A percentile compares a stretch with the other conserved stretches of the same genome.
phyloP scores from a whole-genome alignment of 2,329 filamentous ascomycete genomes.

The Aspergillus sclerotialis region DNA sequence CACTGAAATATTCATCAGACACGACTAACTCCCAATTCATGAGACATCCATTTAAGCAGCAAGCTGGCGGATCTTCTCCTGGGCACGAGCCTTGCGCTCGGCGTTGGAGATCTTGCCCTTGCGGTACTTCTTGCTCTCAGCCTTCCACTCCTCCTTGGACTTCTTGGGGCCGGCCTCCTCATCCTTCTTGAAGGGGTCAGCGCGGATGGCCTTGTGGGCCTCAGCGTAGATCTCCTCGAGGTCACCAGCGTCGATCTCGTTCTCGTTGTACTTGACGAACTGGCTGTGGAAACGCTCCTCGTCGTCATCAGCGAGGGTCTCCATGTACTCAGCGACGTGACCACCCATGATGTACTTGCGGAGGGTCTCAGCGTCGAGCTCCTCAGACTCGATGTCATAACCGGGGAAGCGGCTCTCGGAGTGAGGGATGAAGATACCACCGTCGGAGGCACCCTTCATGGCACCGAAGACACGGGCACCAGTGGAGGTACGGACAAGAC shows the following conservation, averaged over 20 bases:
- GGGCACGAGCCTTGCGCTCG: constrained; percentile 74
- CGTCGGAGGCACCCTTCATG: constrained; percentile 99
- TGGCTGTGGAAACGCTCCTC: constrained; percentile 99
- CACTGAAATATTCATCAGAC: constrained; percentile 15
- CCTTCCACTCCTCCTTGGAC: constrained; percentile 95
- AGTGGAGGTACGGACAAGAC: constrained; percentile 93
- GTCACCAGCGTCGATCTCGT: constrained; percentile 91
- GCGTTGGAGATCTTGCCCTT: constrained; percentile 70
- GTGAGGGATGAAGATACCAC: constrained; percentile 94
- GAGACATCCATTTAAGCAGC: constrained; percentile 31
- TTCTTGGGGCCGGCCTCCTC: constrained; percentile 73
- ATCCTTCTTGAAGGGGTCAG: constrained; percentile 95
- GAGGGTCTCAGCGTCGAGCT: constrained; percentile 93
- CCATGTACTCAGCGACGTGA: constrained; percentile 99
- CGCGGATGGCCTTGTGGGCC: constrained; percentile 93
- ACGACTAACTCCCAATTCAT: constrained; percentile 8
- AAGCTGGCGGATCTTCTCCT: constrained; percentile 85
- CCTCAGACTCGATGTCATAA: constrained; percentile 94
- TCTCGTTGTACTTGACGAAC: constrained; percentile 96
- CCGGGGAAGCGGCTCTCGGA: constrained; percentile 99
- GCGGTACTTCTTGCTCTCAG: constrained; percentile 86
- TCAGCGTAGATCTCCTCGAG: constrained; percentile 95
- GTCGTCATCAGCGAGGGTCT: constrained; percentile 97
- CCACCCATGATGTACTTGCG: constrained; percentile 99
- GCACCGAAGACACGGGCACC: constrained; percentile 98